Evolutionary conservation across 352 stramenopile genomes (phyloP).

Genomic region (Pythium sp.): DNA sequence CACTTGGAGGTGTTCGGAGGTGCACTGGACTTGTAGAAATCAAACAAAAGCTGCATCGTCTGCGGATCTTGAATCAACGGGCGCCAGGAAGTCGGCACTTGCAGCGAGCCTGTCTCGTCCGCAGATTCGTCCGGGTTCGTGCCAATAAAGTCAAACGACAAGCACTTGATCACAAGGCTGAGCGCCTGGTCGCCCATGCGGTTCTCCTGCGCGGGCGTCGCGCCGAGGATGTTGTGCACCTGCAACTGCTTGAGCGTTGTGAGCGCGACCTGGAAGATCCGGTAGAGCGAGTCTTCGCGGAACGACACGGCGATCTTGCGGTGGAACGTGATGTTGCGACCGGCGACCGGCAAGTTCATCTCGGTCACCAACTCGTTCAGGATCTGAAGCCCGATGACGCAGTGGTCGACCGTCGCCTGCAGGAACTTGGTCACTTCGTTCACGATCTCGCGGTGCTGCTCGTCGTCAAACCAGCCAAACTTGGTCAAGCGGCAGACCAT

Average conservation of each 20-base stretch:
- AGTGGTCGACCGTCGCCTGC: constrained; percentile 96
- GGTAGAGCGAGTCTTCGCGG: constrained; percentile 94
- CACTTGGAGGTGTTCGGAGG: constrained; percentile 94
- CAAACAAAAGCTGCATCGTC: constrained; percentile 94
- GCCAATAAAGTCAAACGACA: constrained; percentile 99
- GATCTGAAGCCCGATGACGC: constrained; percentile 97
- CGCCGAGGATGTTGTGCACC: constrained; percentile 81
- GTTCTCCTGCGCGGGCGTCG: constrained; percentile 86
- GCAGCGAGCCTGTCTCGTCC: constrained; percentile 96
- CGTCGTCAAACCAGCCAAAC: constrained; percentile 99
- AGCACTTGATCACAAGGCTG: constrained; percentile 90
- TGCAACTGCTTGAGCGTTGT: constrained; percentile 96
- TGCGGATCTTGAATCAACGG: constrained; percentile 91
- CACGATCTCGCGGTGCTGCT: constrained; percentile 95
- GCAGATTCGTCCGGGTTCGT: constrained; percentile 98
- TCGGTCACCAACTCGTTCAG: constrained; percentile 98
- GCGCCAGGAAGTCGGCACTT: constrained; percentile 96
- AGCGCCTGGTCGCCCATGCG: constrained; percentile 93
- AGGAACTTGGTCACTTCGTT: constrained; percentile 98
- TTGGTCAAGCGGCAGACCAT: constrained; percentile 98
- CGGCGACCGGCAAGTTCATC: constrained; percentile 94
- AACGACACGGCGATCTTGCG: constrained; percentile 98
- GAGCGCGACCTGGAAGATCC: constrained; percentile 95
- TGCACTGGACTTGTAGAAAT: constrained; percentile 94
- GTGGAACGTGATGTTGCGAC: constrained; percentile 96